Evolutionary conservation across 371 early-diverging fungal species (phyloP), one percentile per base, ranked within the genome.

Genomic region (Racocetra persica): DNA sequence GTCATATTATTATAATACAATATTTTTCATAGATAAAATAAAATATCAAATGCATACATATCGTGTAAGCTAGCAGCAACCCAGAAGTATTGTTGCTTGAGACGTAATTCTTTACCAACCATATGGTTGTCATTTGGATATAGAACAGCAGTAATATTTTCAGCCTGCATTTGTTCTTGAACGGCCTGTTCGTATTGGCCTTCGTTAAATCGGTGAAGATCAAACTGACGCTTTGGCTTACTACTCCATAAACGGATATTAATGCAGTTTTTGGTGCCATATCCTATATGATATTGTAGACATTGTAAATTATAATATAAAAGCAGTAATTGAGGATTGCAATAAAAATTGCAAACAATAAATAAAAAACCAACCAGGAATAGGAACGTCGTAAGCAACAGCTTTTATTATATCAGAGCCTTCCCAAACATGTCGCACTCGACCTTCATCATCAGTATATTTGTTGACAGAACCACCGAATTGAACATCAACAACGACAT

Each of bases 31-130:
- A 70, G 6, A 7, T 26, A 66, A 66, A 20, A 20, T 65, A 11
- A 70, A 38, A 14, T 49, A 70, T n/a, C 1, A 3, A 8, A 22
- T 14, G 5, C 82, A 77, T 81, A 84, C 81, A 94, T 94, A 83
- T 95, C 95, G 82, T 93, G 91, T 72, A 96, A 87, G 16, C 96
- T 95, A 49, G 96, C 96, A 49, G 92, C 92, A 54, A 95, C 95
- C 88, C 96, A 96, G 85, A 97, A 94, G 86, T 94, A 97, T 87
- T 97, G 96, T 88, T 97, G 97, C 86, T 97, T 96, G 81, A 97
- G 87, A 73, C 97, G 93, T 66, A 97, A 90, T 82, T 94, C 94
- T 86, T 97, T 97, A 80, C 97, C 97, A 57, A 91, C 92, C 91
- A 91, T 90, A 84, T 95, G 95, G 86, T 97, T 96, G 87, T 97